Percentiles rank a stretch among this genome's conserved stretches.
Conservation (phyloP, 768 basidiomycete genomes). For the Rhizopogon vesiculosus region DNA sequence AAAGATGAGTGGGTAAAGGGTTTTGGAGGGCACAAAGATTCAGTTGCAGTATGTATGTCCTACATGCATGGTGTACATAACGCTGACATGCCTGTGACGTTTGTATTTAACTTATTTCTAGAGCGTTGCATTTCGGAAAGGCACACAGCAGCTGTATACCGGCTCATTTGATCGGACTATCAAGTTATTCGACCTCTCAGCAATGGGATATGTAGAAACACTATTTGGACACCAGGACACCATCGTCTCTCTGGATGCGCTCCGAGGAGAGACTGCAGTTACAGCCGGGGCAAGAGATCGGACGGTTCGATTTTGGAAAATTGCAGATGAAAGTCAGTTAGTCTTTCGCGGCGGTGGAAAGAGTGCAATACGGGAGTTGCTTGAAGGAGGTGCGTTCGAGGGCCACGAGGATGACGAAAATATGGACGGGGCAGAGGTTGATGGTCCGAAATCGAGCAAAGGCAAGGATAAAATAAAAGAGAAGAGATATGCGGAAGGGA, state of each 20-base stretch:
- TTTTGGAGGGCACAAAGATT: slow-evolving; percentile 74
- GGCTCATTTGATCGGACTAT: slow-evolving; percentile 84
- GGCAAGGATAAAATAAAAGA: slow-evolving; percentile 32
- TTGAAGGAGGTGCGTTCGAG: slow-evolving; percentile 73
- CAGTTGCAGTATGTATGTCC: slow-evolving; percentile 54
- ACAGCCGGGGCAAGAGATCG: slow-evolving; percentile 89
- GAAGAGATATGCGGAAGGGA: slow-evolving; percentile 76
- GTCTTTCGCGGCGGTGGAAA: slow-evolving; percentile 95
- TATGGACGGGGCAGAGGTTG: slow-evolving; percentile 29
- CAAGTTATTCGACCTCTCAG: slow-evolving; percentile 79
- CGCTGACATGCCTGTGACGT: slow-evolving; percentile 29
- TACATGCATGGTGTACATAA: slow-evolving; percentile 28
- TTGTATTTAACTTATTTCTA: slow-evolving; percentile 19
- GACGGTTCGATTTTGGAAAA: slow-evolving; percentile 93
- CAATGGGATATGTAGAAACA: slow-evolving; percentile 93
- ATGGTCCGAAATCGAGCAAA: slow-evolving; percentile 28
- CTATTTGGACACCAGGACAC: slow-evolving; percentile 96
- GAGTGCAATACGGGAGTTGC: slow-evolving; percentile 70
- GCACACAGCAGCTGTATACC: slow-evolving; percentile 63
- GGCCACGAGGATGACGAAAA: slow-evolving; percentile 49
- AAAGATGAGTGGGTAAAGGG: slow-evolving; percentile 72
- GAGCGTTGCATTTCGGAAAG: slow-evolving; percentile 74
- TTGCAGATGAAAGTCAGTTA: slow-evolving; percentile 90
- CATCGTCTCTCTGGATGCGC: slow-evolving; percentile 70
- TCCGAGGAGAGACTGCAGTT: slow-evolving; percentile 80